These are phyloP conservation scores for Stereum hirsutum DNA, from an alignment of 1,284 basidiomycete species.

Conservation along the genomic window DNA sequence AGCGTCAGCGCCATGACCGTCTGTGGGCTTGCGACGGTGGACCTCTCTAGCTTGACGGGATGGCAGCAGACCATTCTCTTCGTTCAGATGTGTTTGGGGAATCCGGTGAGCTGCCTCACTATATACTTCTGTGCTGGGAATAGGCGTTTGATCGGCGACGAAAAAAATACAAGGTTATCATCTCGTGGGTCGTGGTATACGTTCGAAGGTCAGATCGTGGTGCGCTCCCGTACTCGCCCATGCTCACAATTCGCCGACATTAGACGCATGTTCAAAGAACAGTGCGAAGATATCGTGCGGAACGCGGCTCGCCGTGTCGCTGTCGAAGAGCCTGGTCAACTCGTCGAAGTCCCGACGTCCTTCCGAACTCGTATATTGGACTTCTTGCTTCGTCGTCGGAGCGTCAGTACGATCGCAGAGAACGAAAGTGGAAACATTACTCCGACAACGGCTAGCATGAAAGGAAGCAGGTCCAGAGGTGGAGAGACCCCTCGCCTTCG, in stretches of 20 bases:
- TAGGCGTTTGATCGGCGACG: neutral
- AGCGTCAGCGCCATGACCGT: constrained; percentile 75
- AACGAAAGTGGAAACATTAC: constrained; percentile 5
- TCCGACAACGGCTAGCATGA: constrained; percentile 1
- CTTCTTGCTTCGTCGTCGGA: constrained; percentile 1
- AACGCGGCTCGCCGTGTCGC: constrained; percentile 8
- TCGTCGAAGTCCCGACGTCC: neutral
- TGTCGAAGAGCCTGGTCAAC: neutral
- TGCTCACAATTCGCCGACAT: neutral
- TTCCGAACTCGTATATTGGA: constrained; percentile 2
- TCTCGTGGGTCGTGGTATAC: constrained; percentile 24
- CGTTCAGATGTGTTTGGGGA: constrained; percentile 65
- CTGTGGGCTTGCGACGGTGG: constrained; percentile 68
- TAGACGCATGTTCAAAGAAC: constrained; percentile 11
- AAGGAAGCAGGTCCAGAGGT: constrained; percentile 10
- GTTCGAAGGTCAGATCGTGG: constrained; percentile 16
- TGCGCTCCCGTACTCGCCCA: neutral
- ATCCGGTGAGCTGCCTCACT: constrained; percentile 58
- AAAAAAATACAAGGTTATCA: constrained; percentile 17
- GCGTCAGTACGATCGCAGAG: neutral
- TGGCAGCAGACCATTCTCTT: constrained; percentile 75
- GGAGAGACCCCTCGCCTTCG: constrained; percentile 31
- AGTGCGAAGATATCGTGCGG: constrained; percentile 12
- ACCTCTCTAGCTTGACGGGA: constrained; percentile 62
- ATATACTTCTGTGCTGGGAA: neutral